A percentile compares a stretch with the other conserved stretches of the same genome.
Conservation (phyloP, 331 rosid genomes). For the Malus hybrid region DNA sequence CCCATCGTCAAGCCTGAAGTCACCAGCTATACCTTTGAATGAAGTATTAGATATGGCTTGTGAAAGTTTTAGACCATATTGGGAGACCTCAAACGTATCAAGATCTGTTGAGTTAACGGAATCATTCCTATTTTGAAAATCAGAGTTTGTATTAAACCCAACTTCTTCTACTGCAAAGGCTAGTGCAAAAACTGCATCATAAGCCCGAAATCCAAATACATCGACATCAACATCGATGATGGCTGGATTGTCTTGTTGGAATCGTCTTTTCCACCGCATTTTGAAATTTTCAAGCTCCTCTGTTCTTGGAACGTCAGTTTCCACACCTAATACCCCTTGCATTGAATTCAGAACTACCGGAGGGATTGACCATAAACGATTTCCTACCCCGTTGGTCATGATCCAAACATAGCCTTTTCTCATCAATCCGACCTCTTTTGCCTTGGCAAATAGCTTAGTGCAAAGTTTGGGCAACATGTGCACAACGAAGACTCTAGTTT, state of each 20-base stretch:
- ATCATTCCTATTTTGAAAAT: background rate
- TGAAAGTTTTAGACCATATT: background rate
- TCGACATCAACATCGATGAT: background rate
- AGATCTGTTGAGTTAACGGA: background rate
- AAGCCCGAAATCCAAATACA: conserved; percentile 24
- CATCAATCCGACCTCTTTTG: conserved; percentile 31
- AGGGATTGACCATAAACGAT: background rate
- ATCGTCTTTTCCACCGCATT: conserved; percentile 18
- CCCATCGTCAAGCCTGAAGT: background rate
- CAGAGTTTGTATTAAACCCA: background rate
- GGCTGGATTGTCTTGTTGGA: conserved; percentile 7
- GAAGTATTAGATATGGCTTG: background rate
- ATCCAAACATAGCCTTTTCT: conserved; percentile 27
- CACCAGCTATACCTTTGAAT: conserved; percentile 22
- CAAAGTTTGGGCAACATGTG: background rate
- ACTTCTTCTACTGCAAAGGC: conserved; percentile 28
- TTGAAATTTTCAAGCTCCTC: background rate
- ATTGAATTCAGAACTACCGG: background rate
- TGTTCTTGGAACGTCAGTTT: conserved; percentile 9
- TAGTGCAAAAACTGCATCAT: conserved; percentile 28
- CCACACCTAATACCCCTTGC: conserved; percentile 32
- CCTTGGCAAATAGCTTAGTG: conserved; percentile 8
- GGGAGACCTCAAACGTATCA: background rate
- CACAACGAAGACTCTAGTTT: conserved; percentile 13
- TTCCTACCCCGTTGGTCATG: background rate